Evolutionary conservation across 345 rosid genomes (phyloP), one percentile per base, ranked within the genome.

Genomic region (Camelina hispida): DNA sequence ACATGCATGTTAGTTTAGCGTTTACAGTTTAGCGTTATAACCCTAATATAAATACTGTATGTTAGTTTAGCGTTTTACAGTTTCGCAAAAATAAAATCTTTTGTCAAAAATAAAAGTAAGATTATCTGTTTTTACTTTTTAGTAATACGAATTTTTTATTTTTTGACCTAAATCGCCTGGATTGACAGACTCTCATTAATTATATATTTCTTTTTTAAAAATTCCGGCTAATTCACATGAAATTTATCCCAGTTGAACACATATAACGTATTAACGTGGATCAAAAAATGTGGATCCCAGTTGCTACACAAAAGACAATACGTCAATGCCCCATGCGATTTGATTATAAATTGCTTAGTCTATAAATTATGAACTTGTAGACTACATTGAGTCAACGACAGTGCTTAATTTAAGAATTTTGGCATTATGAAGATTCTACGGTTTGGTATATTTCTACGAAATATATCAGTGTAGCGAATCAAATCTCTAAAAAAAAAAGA

Each of bases 271-370:
- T 37, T 37, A 37, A 37, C 40, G 32, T 62, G 57, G 43, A 68
- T 22, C 46, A 75, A 62, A 74, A 68, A 52, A 55, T 32, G 74
- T 76, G 74, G 64, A 61, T 51, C 69, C 79, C 74, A 68, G 38
- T 52, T 76, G 74, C 16, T 69, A 44, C 28, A 54, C 74, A 69
- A 69, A 61, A 69, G 70, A 76, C 51, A 76, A 69, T 10, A 68
- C 30, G 48, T 34, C 22, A 61, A 18, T 68, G 74, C 32, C 50
- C 79, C 74, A 76, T 43, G 50, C 57, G 51, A 68, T 65, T 64
- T 40, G 14, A 40, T 38, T 43, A 16, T 75, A 42, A 28, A 47
- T 58, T 47, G 46, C 50, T 59, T 59, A 32, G 1, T 63, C 54
- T 42, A 72, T 16, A 62, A 13, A 17, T 42, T 9, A 20, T 42